These are phyloP conservation scores for Mycosphaerella sp. DNA, from an alignment of 2,329 filamentous ascomycete species.

Conservation along the genomic window DNA sequence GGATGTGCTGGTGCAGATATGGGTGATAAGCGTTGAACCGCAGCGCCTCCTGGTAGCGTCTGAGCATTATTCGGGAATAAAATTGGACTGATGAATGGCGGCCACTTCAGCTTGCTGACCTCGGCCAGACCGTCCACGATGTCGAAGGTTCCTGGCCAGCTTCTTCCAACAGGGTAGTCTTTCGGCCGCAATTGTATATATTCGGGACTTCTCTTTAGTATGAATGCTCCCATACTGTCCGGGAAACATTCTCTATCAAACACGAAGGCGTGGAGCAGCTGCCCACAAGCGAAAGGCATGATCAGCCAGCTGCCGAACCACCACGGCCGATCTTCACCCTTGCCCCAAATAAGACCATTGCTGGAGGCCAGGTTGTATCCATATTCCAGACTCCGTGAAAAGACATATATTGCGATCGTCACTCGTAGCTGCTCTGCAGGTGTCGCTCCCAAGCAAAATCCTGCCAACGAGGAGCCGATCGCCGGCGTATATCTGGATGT, in stretches of 20 bases:
- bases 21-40: conserved; percentile 63
- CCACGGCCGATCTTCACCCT: conserved; percentile 56
- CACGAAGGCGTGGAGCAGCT: conserved; percentile 46
- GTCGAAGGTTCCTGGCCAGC: conserved; percentile 69
- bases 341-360: conserved; percentile 49
- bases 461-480: conserved; percentile 82
- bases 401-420: conserved; percentile 72
- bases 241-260: conserved; percentile 49
- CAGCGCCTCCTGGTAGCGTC: conserved; percentile 49
- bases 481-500: conserved; percentile 81
- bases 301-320: conserved; percentile 49
- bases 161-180: conserved; percentile 61
- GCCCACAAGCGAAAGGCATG: conserved; percentile 45
- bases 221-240: conserved; percentile 57
- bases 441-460: conserved; percentile 73
- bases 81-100: conserved; percentile 79
- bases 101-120: conserved; percentile 79
- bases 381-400: conserved; percentile 78
- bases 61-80: conserved; percentile 62
- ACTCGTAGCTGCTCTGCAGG: conserved; percentile 65
- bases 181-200: conserved; percentile 71
- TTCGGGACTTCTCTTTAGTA: conserved; percentile 62
- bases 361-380: conserved; percentile 77
- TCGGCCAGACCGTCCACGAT: conserved; percentile 75
- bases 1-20: conserved; percentile 82